Percentiles rank a stretch among this genome's conserved stretches.
Conservation (phyloP, 176 grass and related monocot species). For the Chloris gayana region DNA sequence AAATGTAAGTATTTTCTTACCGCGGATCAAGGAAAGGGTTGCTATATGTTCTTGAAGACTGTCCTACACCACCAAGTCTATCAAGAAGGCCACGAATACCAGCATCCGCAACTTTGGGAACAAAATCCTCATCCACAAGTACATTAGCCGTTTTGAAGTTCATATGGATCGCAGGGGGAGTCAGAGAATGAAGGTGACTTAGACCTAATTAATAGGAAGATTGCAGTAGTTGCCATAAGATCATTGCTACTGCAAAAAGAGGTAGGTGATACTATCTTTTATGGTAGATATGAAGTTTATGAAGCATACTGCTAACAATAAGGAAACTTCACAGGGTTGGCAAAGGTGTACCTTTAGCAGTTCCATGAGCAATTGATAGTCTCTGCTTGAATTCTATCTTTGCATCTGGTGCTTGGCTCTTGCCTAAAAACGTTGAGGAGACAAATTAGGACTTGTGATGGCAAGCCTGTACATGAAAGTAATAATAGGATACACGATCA, state of each 20-base stretch:
- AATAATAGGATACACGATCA: conserved; percentile 5
- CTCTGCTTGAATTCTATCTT: conserved; percentile 96
- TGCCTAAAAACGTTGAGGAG: conserved; percentile 40
- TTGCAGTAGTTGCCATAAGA: neutral
- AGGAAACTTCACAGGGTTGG: neutral
- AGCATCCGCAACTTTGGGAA: conserved; percentile 80
- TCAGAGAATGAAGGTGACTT: conserved; percentile 82
- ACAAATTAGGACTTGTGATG: conserved; percentile 18
- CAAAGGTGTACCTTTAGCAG: conserved; percentile 76
- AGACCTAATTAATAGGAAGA: conserved; percentile 61
- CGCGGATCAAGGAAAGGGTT: conserved; percentile 88
- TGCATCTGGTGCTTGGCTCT: conserved; percentile 40
- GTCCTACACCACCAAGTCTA: conserved; percentile 59
- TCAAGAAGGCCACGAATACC: conserved; percentile 68
- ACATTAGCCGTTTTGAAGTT: conserved; percentile 94
- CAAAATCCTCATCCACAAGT: conserved; percentile 84
- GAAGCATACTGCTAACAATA: neutral
- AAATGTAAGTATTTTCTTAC: conserved; percentile 45
- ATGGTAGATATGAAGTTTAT: neutral
- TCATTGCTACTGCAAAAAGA: conserved; percentile 3
- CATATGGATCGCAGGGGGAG: conserved; percentile 77
- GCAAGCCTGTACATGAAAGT: neutral
- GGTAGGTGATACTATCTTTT: neutral
- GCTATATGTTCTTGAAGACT: conserved; percentile 47
- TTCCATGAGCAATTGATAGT: conserved; percentile 90